Percentiles rank a stretch among this genome's conserved stretches.
These are phyloP conservation scores for Juglanconis oblonga DNA, from an alignment of 2,329 filamentous ascomycete species.

Conservation along the genomic window DNA sequence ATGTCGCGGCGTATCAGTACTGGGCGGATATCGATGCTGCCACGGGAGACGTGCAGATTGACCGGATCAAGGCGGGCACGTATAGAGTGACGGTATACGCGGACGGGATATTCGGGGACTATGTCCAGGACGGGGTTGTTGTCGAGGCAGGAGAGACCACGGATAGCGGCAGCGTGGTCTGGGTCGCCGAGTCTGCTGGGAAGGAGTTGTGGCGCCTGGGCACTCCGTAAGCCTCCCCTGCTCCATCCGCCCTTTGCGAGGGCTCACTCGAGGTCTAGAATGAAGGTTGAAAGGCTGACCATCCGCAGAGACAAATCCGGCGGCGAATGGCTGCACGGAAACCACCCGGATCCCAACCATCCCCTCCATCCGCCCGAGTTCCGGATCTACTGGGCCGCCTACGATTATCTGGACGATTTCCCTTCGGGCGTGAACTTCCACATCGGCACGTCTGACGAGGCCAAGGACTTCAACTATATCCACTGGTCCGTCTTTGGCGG, in stretches of 20 bases:
- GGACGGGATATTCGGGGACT: slow-evolving; percentile 60
- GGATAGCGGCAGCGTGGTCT: slow-evolving; percentile 31
- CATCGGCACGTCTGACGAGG: slow-evolving; percentile 49
- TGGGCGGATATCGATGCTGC: slow-evolving; percentile 49
- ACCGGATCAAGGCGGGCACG: slow-evolving; percentile 51
- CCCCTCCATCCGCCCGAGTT: slow-evolving; percentile 55
- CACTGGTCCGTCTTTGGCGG: slow-evolving; percentile 65
- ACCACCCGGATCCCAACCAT: slow-evolving; percentile 44
- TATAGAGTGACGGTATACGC: slow-evolving; percentile 64
- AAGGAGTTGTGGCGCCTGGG: slow-evolving; percentile 62
- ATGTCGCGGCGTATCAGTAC: slow-evolving; percentile 58
- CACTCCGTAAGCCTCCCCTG: slow-evolving; percentile 35
- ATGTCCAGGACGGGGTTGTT: slow-evolving; percentile 47
- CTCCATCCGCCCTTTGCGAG: no score
- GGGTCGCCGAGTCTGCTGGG: slow-evolving; percentile 51
- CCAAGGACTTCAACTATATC: slow-evolving; percentile 58
- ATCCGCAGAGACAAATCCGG: slow-evolving; percentile 47
- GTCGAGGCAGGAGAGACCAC: slow-evolving; percentile 36
- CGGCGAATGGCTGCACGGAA: slow-evolving; percentile 60
- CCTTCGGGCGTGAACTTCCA: slow-evolving; percentile 56
- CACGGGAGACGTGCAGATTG: slow-evolving; percentile 49
- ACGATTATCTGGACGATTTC: slow-evolving; percentile 59
- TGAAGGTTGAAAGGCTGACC: no score
- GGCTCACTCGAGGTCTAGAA: no score
- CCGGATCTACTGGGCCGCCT: slow-evolving; percentile 58